Conservation (phyloP, 495 filamentous ascomycete genomes). For the Parmelia sp. region DNA sequence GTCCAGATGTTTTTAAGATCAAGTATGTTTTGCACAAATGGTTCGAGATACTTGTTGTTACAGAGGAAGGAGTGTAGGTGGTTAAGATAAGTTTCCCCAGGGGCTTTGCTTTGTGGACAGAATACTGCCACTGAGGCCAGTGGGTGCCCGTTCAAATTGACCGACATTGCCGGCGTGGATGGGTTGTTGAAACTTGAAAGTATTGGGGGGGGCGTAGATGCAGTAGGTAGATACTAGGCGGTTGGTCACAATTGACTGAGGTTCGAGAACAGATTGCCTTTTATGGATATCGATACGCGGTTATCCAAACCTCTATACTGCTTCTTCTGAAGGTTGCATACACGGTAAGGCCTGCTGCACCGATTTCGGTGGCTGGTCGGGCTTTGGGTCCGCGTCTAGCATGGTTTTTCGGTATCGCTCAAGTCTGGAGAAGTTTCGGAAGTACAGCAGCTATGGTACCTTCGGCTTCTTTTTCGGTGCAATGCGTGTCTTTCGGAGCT, state of each 20-base stretch:
- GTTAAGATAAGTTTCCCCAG: slow-evolving; percentile 13
- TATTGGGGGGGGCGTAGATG: not conserved
- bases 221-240: not conserved
- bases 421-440: not conserved
- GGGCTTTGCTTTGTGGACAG: slow-evolving; percentile 24
- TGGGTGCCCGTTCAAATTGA: not conserved
- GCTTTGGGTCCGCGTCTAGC: not conserved
- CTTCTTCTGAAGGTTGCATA: not conserved
- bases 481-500: slow-evolving; percentile 7
- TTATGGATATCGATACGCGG: not conserved
- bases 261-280: not conserved
- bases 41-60: slow-evolving; percentile 1
- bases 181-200: slow-evolving; percentile 8
- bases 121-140: slow-evolving; percentile 20
- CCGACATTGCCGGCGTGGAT: slow-evolving; percentile 1
- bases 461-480: slow-evolving; percentile 4
- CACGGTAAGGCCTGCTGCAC: not conserved
- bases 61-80: slow-evolving; percentile 16
- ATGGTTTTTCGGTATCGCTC: not conserved
- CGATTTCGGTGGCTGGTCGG: not conserved
- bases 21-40: slow-evolving; percentile 11
- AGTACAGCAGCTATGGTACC: not conserved
- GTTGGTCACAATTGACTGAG: not conserved
- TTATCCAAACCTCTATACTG: not conserved
- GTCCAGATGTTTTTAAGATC: slow-evolving; percentile 16